Base-by-base conservation (phyloP, 306 rosid species). In the Cicer arietinum region DNA sequence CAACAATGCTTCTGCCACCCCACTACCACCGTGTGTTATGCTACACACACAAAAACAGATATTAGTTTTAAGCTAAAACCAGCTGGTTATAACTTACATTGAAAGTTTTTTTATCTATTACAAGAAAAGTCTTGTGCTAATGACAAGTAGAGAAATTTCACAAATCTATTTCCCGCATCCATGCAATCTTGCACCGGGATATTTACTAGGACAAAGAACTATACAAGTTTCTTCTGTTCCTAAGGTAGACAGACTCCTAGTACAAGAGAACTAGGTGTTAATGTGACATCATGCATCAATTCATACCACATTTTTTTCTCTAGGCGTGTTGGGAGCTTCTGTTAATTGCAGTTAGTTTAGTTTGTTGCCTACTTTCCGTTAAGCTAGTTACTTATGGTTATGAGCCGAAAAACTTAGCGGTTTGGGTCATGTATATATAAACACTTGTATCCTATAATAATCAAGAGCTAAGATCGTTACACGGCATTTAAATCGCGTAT, bases 1-100 rank as follows among this genome's bases (percentile, higher is more conserved):
- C 82, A 92, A 79, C 78, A 90, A 81, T 7, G 85, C 80, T 83
- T 89, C 97, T 8, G 96, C 85, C 71, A 92, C 88, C 78, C 97
- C 97, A 30, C 84, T 86, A 3, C 95, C 96, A 5, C 81, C 83
- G 64, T 89, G 90, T 40, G 90, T 86, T 72, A 94, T 79, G 85
- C 97, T 94, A 84, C 67, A 79, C 52, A 64, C 17, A 14, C 69
- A 82, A 74, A 50, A 48, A 20, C 18, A 54, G 6, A 44, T 11
- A 41, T 48, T 65, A 58, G 64, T 41, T 67, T 71, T 71, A 56
- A 66, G 10, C 50, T 40, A 1, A 50, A 16, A 53, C 62, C 42
- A 59, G 67, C 45, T 13, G 63, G 18, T 58, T 10, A 58, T 25
- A 58, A 30, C 35, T 30, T 30, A 79, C 44, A 43, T 35, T 30